These are phyloP conservation scores for Heliophila coronopifolia DNA, from an alignment of 441 rosid species.

Conservation along the genomic window DNA sequence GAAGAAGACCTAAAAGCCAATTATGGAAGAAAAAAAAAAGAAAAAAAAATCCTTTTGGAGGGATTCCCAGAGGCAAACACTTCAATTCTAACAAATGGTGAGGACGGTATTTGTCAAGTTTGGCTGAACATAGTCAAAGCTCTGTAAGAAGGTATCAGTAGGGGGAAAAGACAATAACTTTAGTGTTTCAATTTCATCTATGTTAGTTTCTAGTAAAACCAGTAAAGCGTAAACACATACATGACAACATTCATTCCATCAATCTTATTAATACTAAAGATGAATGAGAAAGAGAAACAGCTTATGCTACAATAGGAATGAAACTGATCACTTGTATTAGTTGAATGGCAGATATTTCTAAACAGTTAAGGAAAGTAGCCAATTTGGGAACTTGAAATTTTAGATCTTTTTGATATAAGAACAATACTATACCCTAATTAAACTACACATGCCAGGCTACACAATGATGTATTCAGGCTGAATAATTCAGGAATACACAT, in stretches of 20 bases:
- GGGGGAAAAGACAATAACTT: neutral
- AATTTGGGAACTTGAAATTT: neutral
- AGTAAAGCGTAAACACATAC: neutral
- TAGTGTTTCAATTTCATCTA: no score
- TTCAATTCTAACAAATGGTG: neutral
- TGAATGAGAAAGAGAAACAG: neutral
- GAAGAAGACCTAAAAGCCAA: neutral
- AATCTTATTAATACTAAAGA: neutral
- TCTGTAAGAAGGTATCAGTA: neutral
- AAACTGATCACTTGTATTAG: neutral
- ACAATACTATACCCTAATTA: no score
- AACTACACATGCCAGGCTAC: no score
- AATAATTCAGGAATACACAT: no score
- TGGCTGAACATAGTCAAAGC: neutral
- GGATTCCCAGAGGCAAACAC: neutral
- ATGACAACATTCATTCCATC: neutral
- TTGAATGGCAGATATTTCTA: no score
- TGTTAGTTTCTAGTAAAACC: neutral
- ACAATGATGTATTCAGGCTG: neutral
- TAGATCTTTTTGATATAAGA: no score
- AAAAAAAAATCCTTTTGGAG: neutral
- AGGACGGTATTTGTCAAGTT: neutral
- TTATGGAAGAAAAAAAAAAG: no score
- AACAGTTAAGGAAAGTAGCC: neutral
- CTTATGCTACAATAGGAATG: neutral